Evolutionary conservation across 495 filamentous ascomycete genomes (phyloP).

Genomic region (Penicillium robsamsonii): DNA sequence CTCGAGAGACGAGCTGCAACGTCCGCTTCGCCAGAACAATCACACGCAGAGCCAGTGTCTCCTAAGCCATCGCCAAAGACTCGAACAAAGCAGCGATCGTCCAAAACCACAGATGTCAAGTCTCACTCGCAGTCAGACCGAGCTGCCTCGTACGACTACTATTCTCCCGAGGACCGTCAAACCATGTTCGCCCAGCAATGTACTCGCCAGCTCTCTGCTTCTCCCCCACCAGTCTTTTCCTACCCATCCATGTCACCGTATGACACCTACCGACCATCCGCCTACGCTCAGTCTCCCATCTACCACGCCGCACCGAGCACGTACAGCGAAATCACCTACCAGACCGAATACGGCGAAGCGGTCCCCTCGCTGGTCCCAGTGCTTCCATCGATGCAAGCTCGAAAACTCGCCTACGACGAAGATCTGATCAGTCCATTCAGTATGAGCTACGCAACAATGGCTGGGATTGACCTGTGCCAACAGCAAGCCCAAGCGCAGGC

Average conservation of each 20-base stretch:
- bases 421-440: conserved; percentile 73
- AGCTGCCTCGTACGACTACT: conserved; percentile 36
- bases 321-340: conserved; percentile 56
- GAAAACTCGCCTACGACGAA: conserved; percentile 52
- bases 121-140: conserved; percentile 32
- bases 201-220: conserved; percentile 66
- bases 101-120: conserved; percentile 46
- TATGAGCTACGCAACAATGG: conserved; percentile 70
- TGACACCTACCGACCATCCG: conserved; percentile 62
- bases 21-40: conserved; percentile 68
- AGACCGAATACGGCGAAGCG: conserved; percentile 62
- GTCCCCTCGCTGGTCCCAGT: conserved; percentile 63
- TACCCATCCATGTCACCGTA: conserved; percentile 65
- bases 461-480: conserved; percentile 68
- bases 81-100: conserved; percentile 42
- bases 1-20: conserved; percentile 89
- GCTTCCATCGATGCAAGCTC: conserved; percentile 48
- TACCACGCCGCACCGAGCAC: conserved; percentile 63
- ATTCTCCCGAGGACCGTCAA: conserved; percentile 46
- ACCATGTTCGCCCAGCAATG: conserved; percentile 66
- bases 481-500: conserved; percentile 30
- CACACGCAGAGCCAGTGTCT: conserved; percentile 50
- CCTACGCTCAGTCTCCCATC: conserved; percentile 59
- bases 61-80: conserved; percentile 48
- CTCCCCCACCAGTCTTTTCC: conserved; percentile 73